phyloP scores from a whole-genome alignment of 208 protist genomes.

The Endotrypanum monterogeii region DNA sequence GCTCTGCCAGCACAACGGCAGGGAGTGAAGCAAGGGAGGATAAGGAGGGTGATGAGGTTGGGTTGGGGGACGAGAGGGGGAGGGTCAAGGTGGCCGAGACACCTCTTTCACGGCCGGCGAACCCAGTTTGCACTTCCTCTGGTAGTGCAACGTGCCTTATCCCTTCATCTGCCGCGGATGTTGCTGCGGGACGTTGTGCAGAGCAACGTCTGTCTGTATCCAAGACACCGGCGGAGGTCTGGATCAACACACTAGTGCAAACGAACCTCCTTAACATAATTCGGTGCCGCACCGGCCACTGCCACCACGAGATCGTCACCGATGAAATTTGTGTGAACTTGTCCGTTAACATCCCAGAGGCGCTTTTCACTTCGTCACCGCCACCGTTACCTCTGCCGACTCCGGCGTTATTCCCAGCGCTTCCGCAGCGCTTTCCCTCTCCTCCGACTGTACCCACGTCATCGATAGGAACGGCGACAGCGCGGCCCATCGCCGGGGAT shows the following conservation, averaged over 20 bases:
- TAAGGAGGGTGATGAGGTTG: neutral
- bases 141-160: neutral
- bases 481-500: neutral
- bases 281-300: slow-evolving; percentile 58
- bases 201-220: slow-evolving; percentile 10
- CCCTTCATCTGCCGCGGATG: neutral
- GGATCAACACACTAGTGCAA: slow-evolving; percentile 69
- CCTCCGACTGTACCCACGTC: neutral
- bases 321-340: slow-evolving; percentile 76
- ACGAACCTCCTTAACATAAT: slow-evolving; percentile 82
- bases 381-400: neutral
- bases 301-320: slow-evolving; percentile 76
- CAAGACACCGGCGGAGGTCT: slow-evolving; percentile 31
- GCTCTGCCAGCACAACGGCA: neutral
- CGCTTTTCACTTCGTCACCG: neutral
- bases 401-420: neutral
- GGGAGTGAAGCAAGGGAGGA: neutral
- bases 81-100: neutral
- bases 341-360: slow-evolving; percentile 38
- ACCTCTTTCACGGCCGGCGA: neutral
- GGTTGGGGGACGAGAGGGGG: neutral
- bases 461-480: no score
- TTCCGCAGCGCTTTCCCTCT: neutral
- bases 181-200: neutral
- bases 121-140: neutral